These are phyloP conservation scores for Scheffersomyces parashehatae DNA, from an alignment of 1,139 yeast genomes.

Conservation along the genomic window DNA sequence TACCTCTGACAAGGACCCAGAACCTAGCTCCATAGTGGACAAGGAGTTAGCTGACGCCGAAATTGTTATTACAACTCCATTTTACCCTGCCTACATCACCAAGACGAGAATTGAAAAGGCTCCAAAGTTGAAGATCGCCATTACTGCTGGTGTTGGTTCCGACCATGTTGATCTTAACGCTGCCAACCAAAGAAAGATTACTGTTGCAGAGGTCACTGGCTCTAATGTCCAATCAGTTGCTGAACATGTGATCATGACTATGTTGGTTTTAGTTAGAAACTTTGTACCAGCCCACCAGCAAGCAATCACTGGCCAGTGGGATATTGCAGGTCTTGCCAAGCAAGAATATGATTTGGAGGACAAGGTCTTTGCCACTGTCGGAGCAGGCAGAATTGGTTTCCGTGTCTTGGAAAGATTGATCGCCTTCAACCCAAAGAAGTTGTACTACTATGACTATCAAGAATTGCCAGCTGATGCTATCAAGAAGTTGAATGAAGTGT, in stretches of 20 bases:
- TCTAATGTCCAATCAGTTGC: constrained; percentile 81
- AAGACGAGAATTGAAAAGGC: constrained; percentile 68
- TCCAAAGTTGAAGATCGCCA: constrained; percentile 67
- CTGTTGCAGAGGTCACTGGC: constrained; percentile 81
- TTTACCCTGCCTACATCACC: constrained; percentile 79
- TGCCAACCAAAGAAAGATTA: constrained; percentile 62
- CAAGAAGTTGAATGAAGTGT: constrained; percentile 47
- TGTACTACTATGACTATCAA: constrained; percentile 77
- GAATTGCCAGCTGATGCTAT: constrained; percentile 59
- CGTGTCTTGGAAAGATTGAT: constrained; percentile 71
- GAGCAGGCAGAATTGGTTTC: constrained; percentile 82
- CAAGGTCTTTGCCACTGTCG: constrained; percentile 76
- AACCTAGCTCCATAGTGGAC: constrained; percentile 55
- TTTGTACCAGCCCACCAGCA: constrained; percentile 79
- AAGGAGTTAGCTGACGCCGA: constrained; percentile 70
- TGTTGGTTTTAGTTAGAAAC: constrained; percentile 70
- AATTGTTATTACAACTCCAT: constrained; percentile 77
- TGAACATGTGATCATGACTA: constrained; percentile 78
- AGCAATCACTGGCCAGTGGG: constrained; percentile 58
- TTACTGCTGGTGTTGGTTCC: constrained; percentile 86
- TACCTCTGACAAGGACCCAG: constrained; percentile 73
- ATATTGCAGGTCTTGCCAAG: constrained; percentile 76
- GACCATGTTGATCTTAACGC: constrained; percentile 78
- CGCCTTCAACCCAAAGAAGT: constrained; percentile 74
- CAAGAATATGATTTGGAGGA: constrained; percentile 75